These are phyloP conservation scores for Metarhizium rileyi DNA, from an alignment of 2,329 filamentous ascomycete genomes.

Conservation along the genomic window DNA sequence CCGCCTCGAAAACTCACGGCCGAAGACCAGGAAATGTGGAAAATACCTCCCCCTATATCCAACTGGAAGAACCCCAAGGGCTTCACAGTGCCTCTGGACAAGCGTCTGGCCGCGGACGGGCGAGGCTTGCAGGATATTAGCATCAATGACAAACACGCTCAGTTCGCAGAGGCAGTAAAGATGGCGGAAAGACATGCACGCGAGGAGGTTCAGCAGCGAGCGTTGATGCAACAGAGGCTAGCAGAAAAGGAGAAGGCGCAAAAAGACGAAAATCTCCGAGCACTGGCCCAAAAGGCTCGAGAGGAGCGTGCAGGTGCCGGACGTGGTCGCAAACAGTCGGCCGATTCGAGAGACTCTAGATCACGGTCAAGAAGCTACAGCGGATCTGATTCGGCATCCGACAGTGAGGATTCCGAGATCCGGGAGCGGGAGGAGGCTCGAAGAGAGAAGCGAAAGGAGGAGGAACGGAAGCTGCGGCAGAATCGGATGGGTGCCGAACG, in stretches of 20 bases:
- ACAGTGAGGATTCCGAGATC: slow-evolving; percentile 58
- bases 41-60: slow-evolving; percentile 74
- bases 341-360: slow-evolving; percentile 29
- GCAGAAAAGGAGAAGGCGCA: slow-evolving; percentile 93
- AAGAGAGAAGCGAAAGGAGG: slow-evolving; percentile 67
- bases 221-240: slow-evolving; percentile 89
- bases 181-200: slow-evolving; percentile 90
- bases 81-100: slow-evolving; percentile 92
- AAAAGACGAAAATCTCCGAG: slow-evolving; percentile 85
- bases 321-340: slow-evolving; percentile 30
- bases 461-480: slow-evolving; percentile 83
- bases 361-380: slow-evolving; percentile 39
- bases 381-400: slow-evolving; percentile 38
- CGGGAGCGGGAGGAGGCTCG: slow-evolving; percentile 70
- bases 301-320: slow-evolving; percentile 59
- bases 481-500: slow-evolving; percentile 93
- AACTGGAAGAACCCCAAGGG: slow-evolving; percentile 99
- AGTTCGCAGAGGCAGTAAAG: slow-evolving; percentile 88
- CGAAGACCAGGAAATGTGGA: slow-evolving; percentile 96
- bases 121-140: slow-evolving; percentile 84
- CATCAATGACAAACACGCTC: slow-evolving; percentile 97
- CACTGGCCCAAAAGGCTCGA: slow-evolving; percentile 81
- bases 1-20: slow-evolving; percentile 91
- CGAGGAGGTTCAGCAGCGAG: slow-evolving; percentile 87
- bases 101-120: slow-evolving; percentile 88